phyloP scores from a whole-genome alignment of 176 grass and related monocot species.

The Coix lacrymajobi region DNA sequence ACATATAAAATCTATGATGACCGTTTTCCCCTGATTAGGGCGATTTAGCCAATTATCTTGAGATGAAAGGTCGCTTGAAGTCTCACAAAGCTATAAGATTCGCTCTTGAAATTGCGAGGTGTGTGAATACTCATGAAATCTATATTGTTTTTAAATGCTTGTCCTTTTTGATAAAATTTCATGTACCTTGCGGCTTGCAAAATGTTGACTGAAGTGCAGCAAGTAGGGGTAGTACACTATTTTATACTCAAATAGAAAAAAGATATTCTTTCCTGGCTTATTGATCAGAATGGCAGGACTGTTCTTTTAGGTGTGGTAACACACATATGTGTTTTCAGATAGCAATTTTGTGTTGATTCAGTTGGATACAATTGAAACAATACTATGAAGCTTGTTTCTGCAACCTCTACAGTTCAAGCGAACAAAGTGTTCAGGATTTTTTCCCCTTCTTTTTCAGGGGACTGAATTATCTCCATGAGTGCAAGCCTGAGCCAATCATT shows the following conservation, averaged over 20 bases:
- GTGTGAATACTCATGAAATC: slow-evolving; percentile 17
- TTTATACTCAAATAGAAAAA: background rate
- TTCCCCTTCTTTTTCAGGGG: slow-evolving; percentile 53
- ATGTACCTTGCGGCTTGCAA: slow-evolving; percentile 3
- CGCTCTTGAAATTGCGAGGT: slow-evolving; percentile 91
- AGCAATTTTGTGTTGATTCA: slow-evolving; percentile 3
- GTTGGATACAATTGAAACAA: background rate
- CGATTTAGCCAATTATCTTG: slow-evolving; percentile 80
- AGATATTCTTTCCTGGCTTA: background rate
- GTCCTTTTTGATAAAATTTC: background rate
- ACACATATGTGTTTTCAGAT: background rate
- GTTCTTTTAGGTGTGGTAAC: background rate
- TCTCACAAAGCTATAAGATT: slow-evolving; percentile 76
- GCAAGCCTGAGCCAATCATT: slow-evolving; percentile 93
- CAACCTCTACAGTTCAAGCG: background rate
- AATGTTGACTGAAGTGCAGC: background rate
- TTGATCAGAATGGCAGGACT: background rate
- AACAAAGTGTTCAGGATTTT: background rate
- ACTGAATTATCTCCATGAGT: slow-evolving; percentile 95
- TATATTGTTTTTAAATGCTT: slow-evolving; percentile 10
- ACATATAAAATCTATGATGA: slow-evolving; percentile 14
- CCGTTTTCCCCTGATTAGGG: slow-evolving; percentile 46
- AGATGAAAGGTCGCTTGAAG: slow-evolving; percentile 61
- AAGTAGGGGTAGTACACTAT: background rate
- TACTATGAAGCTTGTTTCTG: background rate